Conservation (phyloP, 1,139 yeast species). For the Suhomyces terraborum region DNA sequence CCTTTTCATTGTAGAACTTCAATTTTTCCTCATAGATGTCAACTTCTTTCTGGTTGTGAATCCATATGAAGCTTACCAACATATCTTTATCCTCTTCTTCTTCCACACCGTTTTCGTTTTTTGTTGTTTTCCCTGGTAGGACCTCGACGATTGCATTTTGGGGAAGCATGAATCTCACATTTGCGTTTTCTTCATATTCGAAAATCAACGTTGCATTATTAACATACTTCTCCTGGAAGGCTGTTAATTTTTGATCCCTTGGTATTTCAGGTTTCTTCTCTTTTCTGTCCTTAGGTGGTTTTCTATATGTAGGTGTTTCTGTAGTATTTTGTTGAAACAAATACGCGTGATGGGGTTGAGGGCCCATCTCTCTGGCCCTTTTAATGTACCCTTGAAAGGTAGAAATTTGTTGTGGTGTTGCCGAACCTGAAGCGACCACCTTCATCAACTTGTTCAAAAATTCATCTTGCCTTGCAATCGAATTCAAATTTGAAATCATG, state of each 20-base stretch:
- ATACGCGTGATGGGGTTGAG: constrained; percentile 47
- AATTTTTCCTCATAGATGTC: constrained; percentile 48
- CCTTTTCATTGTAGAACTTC: constrained; percentile 27
- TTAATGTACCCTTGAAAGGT: constrained; percentile 79
- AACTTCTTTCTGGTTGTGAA: constrained; percentile 55
- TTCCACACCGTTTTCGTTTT: constrained; percentile 18
- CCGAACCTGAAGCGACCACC: constrained; percentile 79
- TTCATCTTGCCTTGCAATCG: constrained; percentile 74
- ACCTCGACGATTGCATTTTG: constrained; percentile 75
- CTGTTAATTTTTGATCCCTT: constrained; percentile 59
- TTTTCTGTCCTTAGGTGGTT: constrained; percentile 29
- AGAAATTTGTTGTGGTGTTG: constrained; percentile 67
- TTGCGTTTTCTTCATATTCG: constrained; percentile 80
- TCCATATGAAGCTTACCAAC: constrained; percentile 63
- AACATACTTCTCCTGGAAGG: constrained; percentile 72
- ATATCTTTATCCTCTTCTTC: constrained; percentile 47
- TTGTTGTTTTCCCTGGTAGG: constrained; percentile 27
- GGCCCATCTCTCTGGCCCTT: constrained; percentile 77
- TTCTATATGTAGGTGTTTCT: constrained; percentile 21
- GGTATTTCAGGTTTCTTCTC: constrained; percentile 29
- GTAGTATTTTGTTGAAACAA: constrained; percentile 24
- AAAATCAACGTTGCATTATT: constrained; percentile 74
- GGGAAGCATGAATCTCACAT: constrained; percentile 74
- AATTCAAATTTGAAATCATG: constrained; percentile 80
- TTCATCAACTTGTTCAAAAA: constrained; percentile 73